phyloP scores from a whole-genome alignment of 441 rosid genomes.

The Isatis lusitanica region DNA sequence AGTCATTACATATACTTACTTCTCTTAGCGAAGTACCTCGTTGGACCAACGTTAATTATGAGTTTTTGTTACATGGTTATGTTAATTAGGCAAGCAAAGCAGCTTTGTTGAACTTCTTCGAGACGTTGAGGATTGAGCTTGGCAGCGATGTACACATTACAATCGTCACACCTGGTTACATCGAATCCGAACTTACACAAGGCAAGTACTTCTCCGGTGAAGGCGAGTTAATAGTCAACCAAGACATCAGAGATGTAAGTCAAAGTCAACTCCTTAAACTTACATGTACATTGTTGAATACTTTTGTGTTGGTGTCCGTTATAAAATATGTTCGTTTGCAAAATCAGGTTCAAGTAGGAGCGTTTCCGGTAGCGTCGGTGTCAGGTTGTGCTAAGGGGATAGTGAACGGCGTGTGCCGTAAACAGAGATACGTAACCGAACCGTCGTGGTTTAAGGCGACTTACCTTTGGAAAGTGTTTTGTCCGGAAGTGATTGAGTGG shows the following conservation, averaged over 20 bases:
- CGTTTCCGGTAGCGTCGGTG: constrained; percentile 38
- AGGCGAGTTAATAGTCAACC: constrained; percentile 47
- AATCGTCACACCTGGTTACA: constrained; percentile 62
- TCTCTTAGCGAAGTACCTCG: neutral
- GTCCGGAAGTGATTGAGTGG: constrained; percentile 52
- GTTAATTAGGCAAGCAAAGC: constrained; percentile 71
- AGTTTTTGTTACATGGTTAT: neutral
- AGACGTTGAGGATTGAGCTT: constrained; percentile 69
- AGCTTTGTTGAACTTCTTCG: constrained; percentile 50
- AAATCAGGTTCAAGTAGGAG: constrained; percentile 45
- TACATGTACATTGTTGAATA: neutral
- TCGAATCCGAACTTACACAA: constrained; percentile 61
- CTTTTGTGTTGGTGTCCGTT: neutral
- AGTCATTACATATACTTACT: neutral
- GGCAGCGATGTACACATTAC: constrained; percentile 49
- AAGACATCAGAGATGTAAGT: constrained; percentile 60
- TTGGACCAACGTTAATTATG: neutral
- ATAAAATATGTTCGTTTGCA: neutral
- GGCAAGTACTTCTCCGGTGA: constrained; percentile 51
- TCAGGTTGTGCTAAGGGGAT: constrained; percentile 46
- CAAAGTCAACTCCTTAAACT: neutral
- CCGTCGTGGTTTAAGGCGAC: constrained; percentile 51
- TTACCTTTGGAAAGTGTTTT: constrained; percentile 49
- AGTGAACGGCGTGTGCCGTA: constrained; percentile 48
- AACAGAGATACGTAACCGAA: constrained; percentile 45